Percentiles rank a stretch among this genome's conserved stretches.
Evolutionary conservation across 345 rosid species (phyloP).

Genomic region (Excoecaria cochinchinensis): DNA sequence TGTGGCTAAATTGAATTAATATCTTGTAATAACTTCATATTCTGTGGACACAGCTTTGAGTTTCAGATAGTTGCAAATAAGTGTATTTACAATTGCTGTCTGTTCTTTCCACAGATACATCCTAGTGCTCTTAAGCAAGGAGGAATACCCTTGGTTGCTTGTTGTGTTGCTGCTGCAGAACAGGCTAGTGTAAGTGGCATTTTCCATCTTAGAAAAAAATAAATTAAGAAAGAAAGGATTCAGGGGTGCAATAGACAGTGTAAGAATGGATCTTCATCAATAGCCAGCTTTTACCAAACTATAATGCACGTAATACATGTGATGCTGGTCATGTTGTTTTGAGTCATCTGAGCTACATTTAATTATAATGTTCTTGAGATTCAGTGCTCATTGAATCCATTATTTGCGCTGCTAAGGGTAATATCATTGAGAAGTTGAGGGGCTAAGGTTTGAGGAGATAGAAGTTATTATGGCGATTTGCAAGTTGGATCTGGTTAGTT

Average conservation of each 20-base stretch:
- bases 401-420: background rate
- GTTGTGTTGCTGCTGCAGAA: conserved; percentile 84
- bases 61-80: conserved; percentile 1
- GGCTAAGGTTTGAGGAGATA: background rate
- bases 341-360: background rate
- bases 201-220: background rate
- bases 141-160: conserved; percentile 76
- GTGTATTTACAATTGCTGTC: background rate
- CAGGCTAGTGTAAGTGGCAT: conserved; percentile 67
- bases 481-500: background rate
- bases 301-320: background rate
- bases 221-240: background rate
- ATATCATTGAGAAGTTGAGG: conserved; percentile 4
- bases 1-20: background rate
- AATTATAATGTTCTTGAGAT: background rate
- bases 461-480: background rate
- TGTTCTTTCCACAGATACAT: conserved; percentile 59
- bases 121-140: conserved; percentile 85
- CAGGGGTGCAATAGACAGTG: background rate
- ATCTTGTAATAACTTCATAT: background rate
- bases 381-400: background rate
- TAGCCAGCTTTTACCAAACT: background rate
- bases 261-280: background rate
- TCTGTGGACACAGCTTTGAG: background rate
- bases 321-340: background rate